Evolutionary conservation across 768 basidiomycete species (phyloP), one percentile per base, ranked within the genome.

Genomic region (Hygrocybe coccinea): DNA sequence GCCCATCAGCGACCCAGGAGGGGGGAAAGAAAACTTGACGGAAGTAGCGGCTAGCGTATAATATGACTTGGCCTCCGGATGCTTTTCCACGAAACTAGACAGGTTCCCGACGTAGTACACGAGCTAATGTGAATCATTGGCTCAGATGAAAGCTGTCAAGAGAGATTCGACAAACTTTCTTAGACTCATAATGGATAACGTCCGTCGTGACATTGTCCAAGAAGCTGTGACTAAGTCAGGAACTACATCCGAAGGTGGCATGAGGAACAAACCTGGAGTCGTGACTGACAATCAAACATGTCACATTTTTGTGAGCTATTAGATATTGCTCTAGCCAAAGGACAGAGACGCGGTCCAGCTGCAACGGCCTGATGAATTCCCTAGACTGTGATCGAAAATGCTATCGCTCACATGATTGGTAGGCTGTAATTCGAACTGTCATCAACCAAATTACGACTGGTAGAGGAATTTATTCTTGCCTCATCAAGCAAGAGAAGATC

Each of bases 1-100:
- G 53, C 95, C 95, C 91, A 97, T 94, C 61, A 98, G 81, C 46
- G 90, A 93, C 29, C 95, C 95, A 39, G 95, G 95, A 24, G 93
- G 81, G 36, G 95, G 95, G 82, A 98, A 98, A 35, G 91, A 76
- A 76, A 98, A 95, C 73, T 91, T 94, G 75, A 97, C 86, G 57
- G 89, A 86, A 54, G 89, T 93, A 5, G 93, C 95, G 34, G 91
- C 87, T 21, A 98, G 84, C 34, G 92, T 95, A 77, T 97, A 98
- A 79, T 97, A 98, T 2, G 94, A 92, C 74, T 86, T 91, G 36
- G 94, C 95, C 67, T 94, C 89, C 2, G 95, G 95, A 61, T 93
- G 91, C 60, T 83, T 81, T 65, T 82, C 86, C 52, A 97, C 95
- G 69, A 98, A 97, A 29, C 81, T 74, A 38, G 91, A 91, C 34